Base-by-base conservation (phyloP, 2,329 filamentous ascomycete genomes). In the Pseudogymnoascus verrucosus region DNA sequence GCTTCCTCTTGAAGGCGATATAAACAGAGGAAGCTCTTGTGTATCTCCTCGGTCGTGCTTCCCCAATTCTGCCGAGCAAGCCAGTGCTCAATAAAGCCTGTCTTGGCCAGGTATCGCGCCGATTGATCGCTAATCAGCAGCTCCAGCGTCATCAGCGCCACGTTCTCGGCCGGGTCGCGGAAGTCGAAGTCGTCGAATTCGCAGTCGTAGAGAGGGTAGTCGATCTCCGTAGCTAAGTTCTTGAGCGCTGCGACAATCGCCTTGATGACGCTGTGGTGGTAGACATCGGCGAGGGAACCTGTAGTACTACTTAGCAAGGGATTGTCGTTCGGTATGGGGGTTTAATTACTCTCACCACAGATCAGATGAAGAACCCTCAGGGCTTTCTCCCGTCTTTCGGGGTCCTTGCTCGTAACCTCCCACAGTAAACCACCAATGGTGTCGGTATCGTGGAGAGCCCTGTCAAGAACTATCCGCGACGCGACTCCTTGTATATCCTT, bases 1-100 rank as follows among this genome's bases (percentile, higher is more conserved):
- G 75, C 74, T 19, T 74, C 68, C 5, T 74, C 68, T 4, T 74
- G 69, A 21, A 76, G 73, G 6, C 34, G 59, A 63, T 23, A 65
- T 26, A 57, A 59, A 69, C 67, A 62, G 72, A 73, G 74, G 69
- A 87, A 88, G 68, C 82, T 85, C 14, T 72, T 75, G n/a, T 76
- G 76, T 42, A 80, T 77, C 65, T 85, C 81, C 63, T 82, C 79
- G 1, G 80, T 75, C 1, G 75, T 75, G 16, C 79, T 76, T 19
- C 88, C 89, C 78, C 89, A 92, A 6, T 85, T 83, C 72, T 92
- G 90, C 69, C 84, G 85, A 36, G 79, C 82, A n/a, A 93, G 80
- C 89, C 89, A 93, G 63, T 84, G 85, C 65, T 88, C 85, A 40
- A 93, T 80, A 66, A 93, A 84, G 5, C 81, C 81, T 39, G 87